phyloP scores from a whole-genome alignment of 345 rosid species.

The Populus nigra region DNA sequence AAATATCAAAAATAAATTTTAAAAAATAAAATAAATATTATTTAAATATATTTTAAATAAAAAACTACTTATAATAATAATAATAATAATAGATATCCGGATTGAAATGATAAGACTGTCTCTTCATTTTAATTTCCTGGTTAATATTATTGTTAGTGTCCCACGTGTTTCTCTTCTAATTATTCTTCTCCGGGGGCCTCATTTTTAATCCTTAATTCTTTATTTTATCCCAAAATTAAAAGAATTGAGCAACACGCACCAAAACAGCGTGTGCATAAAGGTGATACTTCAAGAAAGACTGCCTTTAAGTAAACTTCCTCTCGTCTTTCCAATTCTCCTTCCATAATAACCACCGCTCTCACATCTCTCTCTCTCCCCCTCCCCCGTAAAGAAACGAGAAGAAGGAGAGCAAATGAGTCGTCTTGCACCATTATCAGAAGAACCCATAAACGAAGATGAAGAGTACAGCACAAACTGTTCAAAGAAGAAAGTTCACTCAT shows the following conservation, averaged over 20 bases:
- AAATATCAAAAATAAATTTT: no score
- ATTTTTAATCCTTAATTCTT: no score
- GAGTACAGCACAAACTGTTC: slow-evolving; percentile 27
- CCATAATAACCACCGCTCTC: not conserved
- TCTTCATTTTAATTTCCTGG: no score
- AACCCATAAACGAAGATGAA: slow-evolving; percentile 55
- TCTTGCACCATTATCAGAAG: slow-evolving; percentile 80
- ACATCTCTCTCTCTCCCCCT: not conserved
- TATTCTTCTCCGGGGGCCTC: no score
- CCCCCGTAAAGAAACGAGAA: not conserved
- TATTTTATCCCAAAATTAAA: not conserved
- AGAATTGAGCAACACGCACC: slow-evolving; percentile 29
- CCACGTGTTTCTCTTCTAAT: no score
- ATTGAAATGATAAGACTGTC: no score
- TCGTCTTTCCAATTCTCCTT: slow-evolving; percentile 1
- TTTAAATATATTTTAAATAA: no score
- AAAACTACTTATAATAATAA: no score
- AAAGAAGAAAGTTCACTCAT: slow-evolving; percentile 46
- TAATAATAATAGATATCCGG: no score
- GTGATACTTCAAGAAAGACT: not conserved
- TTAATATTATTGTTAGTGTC: no score
- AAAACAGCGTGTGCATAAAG: slow-evolving; percentile 31
- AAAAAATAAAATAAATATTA: no score
- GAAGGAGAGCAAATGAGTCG: slow-evolving; percentile 42
- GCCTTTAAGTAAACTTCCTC: slow-evolving; percentile 20